Conservation (phyloP, 352 stramenopile species). For the Plasmopara halstedii region DNA sequence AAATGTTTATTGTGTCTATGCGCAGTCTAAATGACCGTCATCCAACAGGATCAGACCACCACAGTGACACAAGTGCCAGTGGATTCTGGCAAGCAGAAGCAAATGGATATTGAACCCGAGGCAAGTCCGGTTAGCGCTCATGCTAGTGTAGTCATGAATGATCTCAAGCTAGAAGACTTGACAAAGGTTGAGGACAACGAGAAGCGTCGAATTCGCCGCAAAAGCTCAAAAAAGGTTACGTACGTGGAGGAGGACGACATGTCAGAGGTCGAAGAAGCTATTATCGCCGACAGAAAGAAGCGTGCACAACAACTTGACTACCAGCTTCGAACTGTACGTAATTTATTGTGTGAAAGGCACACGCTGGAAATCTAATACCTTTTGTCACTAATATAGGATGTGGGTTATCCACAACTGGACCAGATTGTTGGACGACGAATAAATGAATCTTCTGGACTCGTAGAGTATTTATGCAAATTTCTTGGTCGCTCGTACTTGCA, state of each 20-base stretch:
- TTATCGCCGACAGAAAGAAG: conserved; percentile 56
- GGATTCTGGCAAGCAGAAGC: background rate
- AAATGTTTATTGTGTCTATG: background rate
- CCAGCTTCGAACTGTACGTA: conserved; percentile 41
- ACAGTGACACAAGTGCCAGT: background rate
- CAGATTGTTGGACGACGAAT: conserved; percentile 80
- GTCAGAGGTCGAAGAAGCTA: conserved; percentile 55
- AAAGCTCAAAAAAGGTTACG: conserved; percentile 46
- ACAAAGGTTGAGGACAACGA: conserved; percentile 9
- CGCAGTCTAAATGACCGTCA: background rate
- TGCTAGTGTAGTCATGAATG: background rate
- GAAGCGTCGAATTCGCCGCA: conserved; percentile 34
- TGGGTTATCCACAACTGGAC: conserved; percentile 62
- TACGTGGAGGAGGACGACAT: conserved; percentile 69
- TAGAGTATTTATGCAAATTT: conserved; percentile 87
- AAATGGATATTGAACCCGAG: conserved; percentile 3
- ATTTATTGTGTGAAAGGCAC: background rate
- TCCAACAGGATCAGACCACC: background rate
- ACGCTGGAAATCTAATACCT: background rate
- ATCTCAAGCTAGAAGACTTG: conserved; percentile 4
- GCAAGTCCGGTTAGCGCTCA: conserved; percentile 1
- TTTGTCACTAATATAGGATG: conserved; percentile 30
- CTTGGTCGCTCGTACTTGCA: conserved; percentile 82
- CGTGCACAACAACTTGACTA: conserved; percentile 74
- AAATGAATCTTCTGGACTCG: conserved; percentile 54